These are phyloP conservation scores for Sisymbrium altissimum DNA, from an alignment of 345 rosid species.

Conservation along the genomic window DNA sequence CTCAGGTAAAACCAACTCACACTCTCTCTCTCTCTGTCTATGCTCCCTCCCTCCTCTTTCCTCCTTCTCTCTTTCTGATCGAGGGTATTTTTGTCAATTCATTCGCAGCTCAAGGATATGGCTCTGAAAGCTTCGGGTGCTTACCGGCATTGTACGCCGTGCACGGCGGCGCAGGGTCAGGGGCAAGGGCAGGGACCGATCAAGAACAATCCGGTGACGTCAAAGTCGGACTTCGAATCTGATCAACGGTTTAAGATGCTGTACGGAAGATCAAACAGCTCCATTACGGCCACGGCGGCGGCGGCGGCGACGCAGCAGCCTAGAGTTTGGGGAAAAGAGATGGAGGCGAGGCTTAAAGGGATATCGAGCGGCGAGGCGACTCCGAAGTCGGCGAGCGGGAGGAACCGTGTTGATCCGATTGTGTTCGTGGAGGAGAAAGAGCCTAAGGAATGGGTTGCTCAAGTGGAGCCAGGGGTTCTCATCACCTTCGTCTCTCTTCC, in stretches of 20 bases:
- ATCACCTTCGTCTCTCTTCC: conserved; percentile 92
- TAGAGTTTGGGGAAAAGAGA: conserved; percentile 75
- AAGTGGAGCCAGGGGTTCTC: conserved; percentile 94
- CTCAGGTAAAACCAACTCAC: conserved; percentile 54
- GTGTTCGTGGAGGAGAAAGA: conserved; percentile 76
- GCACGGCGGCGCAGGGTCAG: conserved; percentile 54
- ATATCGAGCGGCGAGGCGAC: conserved; percentile 77
- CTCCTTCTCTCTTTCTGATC: neutral
- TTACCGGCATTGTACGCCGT: conserved; percentile 78
- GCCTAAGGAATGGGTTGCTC: conserved; percentile 97
- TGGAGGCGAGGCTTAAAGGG: conserved; percentile 80
- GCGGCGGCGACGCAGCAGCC: conserved; percentile 43
- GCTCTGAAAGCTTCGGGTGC: conserved; percentile 91
- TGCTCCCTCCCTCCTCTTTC: neutral
- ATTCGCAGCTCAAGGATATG: conserved; percentile 82
- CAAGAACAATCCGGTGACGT: conserved; percentile 21
- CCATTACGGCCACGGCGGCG: conserved; percentile 48
- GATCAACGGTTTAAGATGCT: conserved; percentile 61
- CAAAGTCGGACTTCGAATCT: conserved; percentile 63
- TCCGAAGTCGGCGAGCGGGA: conserved; percentile 60
- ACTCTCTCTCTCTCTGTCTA: neutral
- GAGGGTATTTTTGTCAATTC: conserved; percentile 5
- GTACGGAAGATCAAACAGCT: conserved; percentile 75
- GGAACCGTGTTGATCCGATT: conserved; percentile 59
- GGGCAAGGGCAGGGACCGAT: conserved; percentile 33